Evolutionary conservation across 2,329 filamentous ascomycete genomes (phyloP), one percentile per base, ranked within the genome.

Genomic region (Elsinoe arachidis): DNA sequence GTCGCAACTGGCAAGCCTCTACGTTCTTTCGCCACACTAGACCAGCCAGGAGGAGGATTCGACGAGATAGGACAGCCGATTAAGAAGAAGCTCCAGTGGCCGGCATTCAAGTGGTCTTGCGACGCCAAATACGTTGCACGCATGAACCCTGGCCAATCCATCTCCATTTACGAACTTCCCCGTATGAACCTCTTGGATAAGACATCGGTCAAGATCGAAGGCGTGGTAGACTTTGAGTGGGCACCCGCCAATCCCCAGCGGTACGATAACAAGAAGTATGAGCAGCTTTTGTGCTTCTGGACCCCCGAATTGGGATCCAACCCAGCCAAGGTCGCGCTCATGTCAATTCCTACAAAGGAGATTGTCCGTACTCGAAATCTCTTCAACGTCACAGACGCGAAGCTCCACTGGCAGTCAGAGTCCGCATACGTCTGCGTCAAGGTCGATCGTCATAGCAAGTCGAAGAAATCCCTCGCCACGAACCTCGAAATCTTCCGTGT

Each of bases 401-500:
- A 97, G 78, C 83, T 99, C 15, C 93, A 99, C 80, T 99, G 93
- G 93, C 93, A 99, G 76, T 96, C 90, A 3, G 90, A 96, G 62
- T 88, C 85, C 58, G 82, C 87, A 60, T 99, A 96, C 70, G 84
- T 99, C 60, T 97, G 93, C 70, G 92, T 97, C 73, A 99, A 99
- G 82, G 93, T 99, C 58, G 93, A 99, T 73, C 83, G 93, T 63
- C 93, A 99, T 80, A 96, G 90, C 72, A 99, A 99, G 77, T 96
- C 91, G 58, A 97, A 97, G 81, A 99, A 97, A 77, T 96, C 90
- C 2, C 83, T 95, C 67, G 92, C 91, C 61, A 99, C 93, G 33
- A 97, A 95, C 65, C 83, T 99, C 35, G 93, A 99, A 73, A 97
- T 99, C 70, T 99, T 99, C 86, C 89, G 93, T 60, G 83, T 99